Conservation (phyloP, 345 rosid genomes). For the Eucalyptus rudis region DNA sequence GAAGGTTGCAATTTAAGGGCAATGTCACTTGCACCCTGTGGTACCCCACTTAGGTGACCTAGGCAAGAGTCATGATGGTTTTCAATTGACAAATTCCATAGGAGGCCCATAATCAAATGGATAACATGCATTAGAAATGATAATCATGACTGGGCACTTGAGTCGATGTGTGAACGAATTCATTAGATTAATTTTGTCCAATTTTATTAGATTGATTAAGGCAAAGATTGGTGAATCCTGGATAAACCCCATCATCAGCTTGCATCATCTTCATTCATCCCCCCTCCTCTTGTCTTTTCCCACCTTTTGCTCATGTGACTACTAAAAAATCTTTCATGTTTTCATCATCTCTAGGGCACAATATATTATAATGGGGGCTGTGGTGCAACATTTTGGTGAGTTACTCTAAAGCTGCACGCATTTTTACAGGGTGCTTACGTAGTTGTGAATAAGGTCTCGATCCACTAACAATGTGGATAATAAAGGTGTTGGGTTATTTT, state of each 20-base stretch:
- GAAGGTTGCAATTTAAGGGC: not conserved
- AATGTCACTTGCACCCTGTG: not conserved
- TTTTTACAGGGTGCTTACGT: constrained; percentile 11
- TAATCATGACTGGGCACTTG: not conserved
- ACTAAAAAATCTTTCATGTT: not conserved
- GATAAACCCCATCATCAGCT: not conserved
- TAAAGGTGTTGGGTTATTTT: constrained; percentile 3
- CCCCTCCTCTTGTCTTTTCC: not conserved
- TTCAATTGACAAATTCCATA: not conserved
- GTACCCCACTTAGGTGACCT: constrained; percentile 31
- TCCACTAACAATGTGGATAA: constrained; percentile 37
- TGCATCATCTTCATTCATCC: not conserved
- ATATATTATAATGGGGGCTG: not conserved
- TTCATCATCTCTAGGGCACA: not conserved
- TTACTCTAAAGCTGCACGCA: constrained; percentile 3
- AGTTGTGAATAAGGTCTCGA: constrained; percentile 14
- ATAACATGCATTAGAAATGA: not conserved
- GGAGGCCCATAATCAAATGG: not conserved
- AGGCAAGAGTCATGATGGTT: not conserved
- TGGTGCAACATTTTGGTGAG: not conserved
- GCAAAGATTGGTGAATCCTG: not conserved
- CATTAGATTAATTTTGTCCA: not conserved
- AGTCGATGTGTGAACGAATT: not conserved
- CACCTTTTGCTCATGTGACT: not conserved
- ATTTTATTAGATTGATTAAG: not conserved